Percentiles rank a stretch among this genome's conserved stretches.
phyloP scores from a whole-genome alignment of 176 grass and related monocot genomes.

The Eremochloa ophiuroides region DNA sequence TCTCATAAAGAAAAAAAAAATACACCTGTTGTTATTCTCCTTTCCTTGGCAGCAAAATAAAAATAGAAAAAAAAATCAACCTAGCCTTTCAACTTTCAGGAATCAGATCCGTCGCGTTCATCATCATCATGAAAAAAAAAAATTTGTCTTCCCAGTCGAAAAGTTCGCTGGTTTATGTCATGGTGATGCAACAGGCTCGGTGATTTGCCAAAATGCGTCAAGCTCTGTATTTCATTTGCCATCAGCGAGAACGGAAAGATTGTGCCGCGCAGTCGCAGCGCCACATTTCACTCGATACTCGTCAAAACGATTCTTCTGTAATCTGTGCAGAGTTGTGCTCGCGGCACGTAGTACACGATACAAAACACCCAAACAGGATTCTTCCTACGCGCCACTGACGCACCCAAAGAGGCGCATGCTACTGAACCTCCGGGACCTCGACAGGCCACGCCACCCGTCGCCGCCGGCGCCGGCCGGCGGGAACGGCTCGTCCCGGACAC shows the following conservation, averaged over 20 bases:
- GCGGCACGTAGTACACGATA: neutral
- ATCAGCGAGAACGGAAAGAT: neutral
- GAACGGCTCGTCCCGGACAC: neutral
- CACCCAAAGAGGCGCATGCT: slow-evolving; percentile 31
- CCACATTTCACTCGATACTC: neutral
- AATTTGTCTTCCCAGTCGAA: neutral
- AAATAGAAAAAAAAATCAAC: neutral
- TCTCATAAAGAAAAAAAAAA: too few relatives aligned
- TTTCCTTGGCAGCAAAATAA: neutral
- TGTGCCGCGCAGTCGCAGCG: neutral
- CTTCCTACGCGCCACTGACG: slow-evolving; percentile 15
- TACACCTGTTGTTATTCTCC: neutral
- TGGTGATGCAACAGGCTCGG: neutral
- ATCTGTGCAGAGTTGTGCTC: neutral
- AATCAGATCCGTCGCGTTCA: neutral
- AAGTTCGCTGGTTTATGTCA: neutral
- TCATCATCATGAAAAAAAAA: neutral
- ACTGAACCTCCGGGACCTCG: slow-evolving; percentile 29
- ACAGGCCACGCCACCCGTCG: neutral
- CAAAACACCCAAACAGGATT: neutral
- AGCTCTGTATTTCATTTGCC: neutral
- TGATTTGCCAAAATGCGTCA: neutral
- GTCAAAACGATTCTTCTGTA: neutral
- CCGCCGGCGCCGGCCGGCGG: neutral
- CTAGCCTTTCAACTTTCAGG: neutral